Evolutionary conservation across 768 basidiomycete species (phyloP), one percentile per base, ranked within the genome.

Genomic region (Chlorophyllum brunneum): DNA sequence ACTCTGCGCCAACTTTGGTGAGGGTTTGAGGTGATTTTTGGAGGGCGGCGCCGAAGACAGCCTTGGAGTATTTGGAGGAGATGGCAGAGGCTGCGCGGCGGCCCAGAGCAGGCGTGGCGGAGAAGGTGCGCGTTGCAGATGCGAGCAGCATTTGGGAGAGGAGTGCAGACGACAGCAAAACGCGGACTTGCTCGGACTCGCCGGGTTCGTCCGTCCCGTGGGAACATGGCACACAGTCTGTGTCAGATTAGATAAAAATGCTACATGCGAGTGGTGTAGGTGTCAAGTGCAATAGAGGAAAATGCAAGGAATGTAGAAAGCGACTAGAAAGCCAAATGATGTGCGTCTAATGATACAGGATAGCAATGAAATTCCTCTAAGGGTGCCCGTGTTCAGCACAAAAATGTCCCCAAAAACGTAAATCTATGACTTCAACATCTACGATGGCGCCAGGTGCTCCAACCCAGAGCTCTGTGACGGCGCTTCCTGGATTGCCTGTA

Each of bases 1-100:
- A 83, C 66, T 98, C 97, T 42, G 83, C 65, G 69, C 94, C 89
- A 62, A 98, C 90, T 66, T 88, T 85, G 70, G 69, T 83, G 70
- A 98, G 86, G 41, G 81, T 79, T 65, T 83, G 81, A 22, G 91
- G 85, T 2, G 92, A 94, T 73, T 88, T 88, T 58, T 81, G 74
- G 62, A 93, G 82, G 6, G 91, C 87, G 30, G 91, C 91, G 34
- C 81, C 79, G 64, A 87, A 93, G 55, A 83, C 75, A 27, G 91
- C 91, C 54, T 85, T 85, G 57, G 91, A 89, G 65, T 93, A 93
- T 71, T 92, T 93, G 63, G 79, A 70, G 9, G 91, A 86, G 59
- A 93, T 86, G 55, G 79, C 70, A 30, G 87, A 89, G 45, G 85
- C 89, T 11, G 86, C 81, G 45, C 90, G 88, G 57, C 80, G 82